Base-by-base conservation (phyloP, 1,284 basidiomycete genomes). In the Ceratobasidium sp. region DNA sequence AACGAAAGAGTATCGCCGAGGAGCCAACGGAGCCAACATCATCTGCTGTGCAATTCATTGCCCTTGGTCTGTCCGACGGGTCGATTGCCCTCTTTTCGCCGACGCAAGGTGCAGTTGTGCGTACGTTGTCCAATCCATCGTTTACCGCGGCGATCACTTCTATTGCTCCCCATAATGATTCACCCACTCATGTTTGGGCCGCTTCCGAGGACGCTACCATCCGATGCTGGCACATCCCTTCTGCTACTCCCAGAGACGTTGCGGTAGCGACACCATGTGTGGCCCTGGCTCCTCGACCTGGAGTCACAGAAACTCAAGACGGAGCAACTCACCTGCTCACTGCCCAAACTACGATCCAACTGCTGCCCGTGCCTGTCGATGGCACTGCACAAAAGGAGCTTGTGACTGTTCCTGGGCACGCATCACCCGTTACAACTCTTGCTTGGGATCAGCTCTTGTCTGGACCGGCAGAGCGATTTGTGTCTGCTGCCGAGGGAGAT, bases 401-500 rank as follows among this genome's bases (percentile, higher is more conserved):
- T 3, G 83, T 85, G 3, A 82, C 84, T 6, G 89, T 89, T 75
- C 87, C 86, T n/a, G 89, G 89, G 0, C 89, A 91, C 76, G 87
- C 88, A 3, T 88, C 89, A 30, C 80, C 84, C n/a, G 81, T 88
- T 70, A 85, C 81, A 74, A 79, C 80, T 41, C 76, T 89, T 6
- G 81, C 82, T 65, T 90, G 88, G 88, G 83, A 85, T 73, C 77
- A 79, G 21, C 81, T 65, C 23, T 34, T 55, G 10, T 64, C 72
- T 39, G 57, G 23, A 14, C 71, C 50, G 16, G 46, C 65, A 21
- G 21, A 53, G 26, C 57, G 78, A 6, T 92, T 94, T 79, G 81
- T 91, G 50, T 91, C 92, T 3, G 85, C 86, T 23, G 92, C 92
- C 4, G 88, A 92, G 76, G 86, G 85, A 34, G 92, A 94, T 80